Evolutionary conservation across 495 filamentous ascomycete species (phyloP), one percentile per base, ranked within the genome.

Genomic region (Aspergillus conjunctus): DNA sequence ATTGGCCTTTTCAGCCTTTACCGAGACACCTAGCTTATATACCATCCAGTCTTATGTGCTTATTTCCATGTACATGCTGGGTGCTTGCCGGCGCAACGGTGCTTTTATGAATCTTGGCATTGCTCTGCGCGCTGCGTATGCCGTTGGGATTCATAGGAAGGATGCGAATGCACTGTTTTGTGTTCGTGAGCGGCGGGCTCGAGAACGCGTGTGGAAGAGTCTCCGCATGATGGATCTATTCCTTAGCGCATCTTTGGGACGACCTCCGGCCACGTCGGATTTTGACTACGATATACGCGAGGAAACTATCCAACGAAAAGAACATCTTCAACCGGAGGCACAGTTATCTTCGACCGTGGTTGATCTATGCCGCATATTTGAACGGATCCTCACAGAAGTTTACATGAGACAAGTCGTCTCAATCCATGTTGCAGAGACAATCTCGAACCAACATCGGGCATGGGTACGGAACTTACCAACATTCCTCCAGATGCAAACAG

Each of bases 391-490:
- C 17, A 85, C 79, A 22, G 85, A 83, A 45, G 84, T 91, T 20
- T 92, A 90, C 63, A 85, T 88, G 59, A 81, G 84, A 49, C 80
- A 86, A 58, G 90, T 86, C 59, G 84, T 91, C 44, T 90, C 86
- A 8, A 87, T 87, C 32, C 73, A 78, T 20, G 77, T 87, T 20
- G 87, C 87, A 1, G 85, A 89, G 61, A 79, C 83, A 22, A 89
- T 90, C 34, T 84, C 86, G 43, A 81, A 88, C 61, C 79, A 73
- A 73, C 86, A 68, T 69, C 78, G 70, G 17, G 66, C 66, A 17
- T 78, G 75, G 75, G 75, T 78, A 45, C 67, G 69, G 20, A 75
- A 66, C 34, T 48, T 78, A 3, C 75, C 75, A 2, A 34, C 60
- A 10, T 65, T 74, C 31, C 63, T 78, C 34, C 74, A 71, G 56